phyloP scores from a whole-genome alignment of 768 basidiomycete species.

The Suillus variegatus region DNA sequence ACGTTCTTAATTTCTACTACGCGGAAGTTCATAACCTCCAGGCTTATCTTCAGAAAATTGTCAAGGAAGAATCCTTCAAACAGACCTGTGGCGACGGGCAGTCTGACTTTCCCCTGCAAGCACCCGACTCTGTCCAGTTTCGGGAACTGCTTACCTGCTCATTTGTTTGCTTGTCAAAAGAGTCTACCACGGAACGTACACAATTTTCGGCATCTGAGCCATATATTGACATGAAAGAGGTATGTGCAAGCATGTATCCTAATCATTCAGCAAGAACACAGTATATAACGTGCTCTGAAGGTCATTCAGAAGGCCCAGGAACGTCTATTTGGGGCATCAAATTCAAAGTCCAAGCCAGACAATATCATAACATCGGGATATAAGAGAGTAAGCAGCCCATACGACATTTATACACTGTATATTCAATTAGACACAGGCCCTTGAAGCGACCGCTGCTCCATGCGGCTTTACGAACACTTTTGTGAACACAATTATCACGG shows the following conservation, averaged over 20 bases:
- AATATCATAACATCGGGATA: too few relatives aligned
- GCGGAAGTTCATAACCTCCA: conserved; percentile 39
- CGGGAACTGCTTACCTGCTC: conserved; percentile 43
- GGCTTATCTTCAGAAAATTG: conserved; percentile 40
- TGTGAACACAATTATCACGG: too few relatives aligned
- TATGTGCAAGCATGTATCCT: conserved; percentile 29
- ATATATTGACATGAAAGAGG: conserved; percentile 56
- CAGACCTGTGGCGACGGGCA: conserved; percentile 14
- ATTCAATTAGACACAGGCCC: too few relatives aligned
- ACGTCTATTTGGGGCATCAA: too few relatives aligned
- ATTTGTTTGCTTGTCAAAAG: conserved; percentile 43
- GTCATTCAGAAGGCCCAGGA: too few relatives aligned
- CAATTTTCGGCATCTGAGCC: conserved; percentile 36
- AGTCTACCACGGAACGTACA: conserved; percentile 18
- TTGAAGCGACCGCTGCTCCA: too few relatives aligned
- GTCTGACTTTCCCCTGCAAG: conserved; percentile 8
- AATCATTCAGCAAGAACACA: too few relatives aligned
- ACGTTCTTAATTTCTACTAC: conserved; percentile 48
- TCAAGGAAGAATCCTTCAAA: conserved; percentile 22
- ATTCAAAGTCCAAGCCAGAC: too few relatives aligned
- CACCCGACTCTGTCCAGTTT: conserved; percentile 32
- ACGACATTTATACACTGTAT: too few relatives aligned
- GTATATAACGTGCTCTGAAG: too few relatives aligned
- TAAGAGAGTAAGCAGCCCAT: too few relatives aligned
- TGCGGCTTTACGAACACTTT: too few relatives aligned